Base-by-base conservation (phyloP, 805 yeast species). In the Trichomonascus vanleenenianus region DNA sequence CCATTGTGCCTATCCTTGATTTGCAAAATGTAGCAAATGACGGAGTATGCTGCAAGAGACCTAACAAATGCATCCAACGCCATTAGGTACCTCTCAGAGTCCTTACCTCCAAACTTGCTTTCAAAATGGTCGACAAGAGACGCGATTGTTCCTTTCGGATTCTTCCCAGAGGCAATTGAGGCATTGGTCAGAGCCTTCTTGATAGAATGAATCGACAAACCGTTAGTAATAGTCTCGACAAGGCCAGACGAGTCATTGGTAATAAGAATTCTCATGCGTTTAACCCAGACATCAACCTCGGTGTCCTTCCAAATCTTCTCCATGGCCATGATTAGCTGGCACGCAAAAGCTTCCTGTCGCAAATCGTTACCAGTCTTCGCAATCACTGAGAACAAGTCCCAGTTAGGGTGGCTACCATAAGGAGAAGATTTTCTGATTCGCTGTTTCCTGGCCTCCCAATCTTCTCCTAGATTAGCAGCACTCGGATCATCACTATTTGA, bases 1-100 rank as follows among this genome's bases (percentile, higher is more conserved):
- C 99, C 99, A 66, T 93, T 93, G 66, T 93, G 99, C 59, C 99
- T 78, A 67, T 93, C 99, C 60, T 94, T 94, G 67, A 93, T 86
- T 59, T 91, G 97, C 44, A 93, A 73, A 44, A 93, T 62, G 59
- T 87, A 93, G 14, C 96, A 85, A 47, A 93, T 85, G 49, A 93
- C 80, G 33, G 96, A 85, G 65, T 93, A 93, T 1, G 94, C 97
- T 1, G 97, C 97, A 44, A 93, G 71, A 15, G 96, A 86, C 41
- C 74, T 72, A 2, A 94, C 85, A 64, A 93, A 93, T 54, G 83
- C 84, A 39, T 80, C 82, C 59, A 88, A 94, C 0, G 97, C 97
- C 46, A 75, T 70, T 56, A 71, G 77, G 64, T 79, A 85, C 46
- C 73, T 72, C 8, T 67, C 57, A 2, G 70, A 61, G 18, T 73